A percentile compares a stretch with the other conserved stretches of the same genome.
These are phyloP conservation scores for Talaromyces liani DNA, from an alignment of 495 filamentous ascomycete genomes.

Conservation along the genomic window DNA sequence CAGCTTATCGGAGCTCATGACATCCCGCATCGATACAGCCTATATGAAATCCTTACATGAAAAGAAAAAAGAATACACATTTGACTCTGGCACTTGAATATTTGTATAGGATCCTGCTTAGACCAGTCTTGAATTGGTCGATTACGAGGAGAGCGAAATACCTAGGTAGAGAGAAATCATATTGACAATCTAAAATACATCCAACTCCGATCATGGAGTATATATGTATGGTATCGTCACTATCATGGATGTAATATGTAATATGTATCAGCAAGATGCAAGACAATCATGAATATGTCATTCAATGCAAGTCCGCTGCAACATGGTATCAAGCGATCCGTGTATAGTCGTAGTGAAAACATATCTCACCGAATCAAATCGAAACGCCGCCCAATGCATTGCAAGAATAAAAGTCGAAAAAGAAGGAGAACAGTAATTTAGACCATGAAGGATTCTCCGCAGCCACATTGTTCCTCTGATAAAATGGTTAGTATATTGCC, in stretches of 20 bases:
- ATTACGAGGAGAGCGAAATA: neutral
- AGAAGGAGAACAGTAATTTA: conserved; percentile 18
- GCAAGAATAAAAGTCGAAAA: conserved; percentile 12
- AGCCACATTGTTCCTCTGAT: conserved; percentile 92
- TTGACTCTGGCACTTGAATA: no score
- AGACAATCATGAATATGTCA: neutral
- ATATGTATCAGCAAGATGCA: neutral
- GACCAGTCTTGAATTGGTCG: neutral
- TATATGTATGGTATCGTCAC: neutral
- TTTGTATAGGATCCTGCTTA: no score
- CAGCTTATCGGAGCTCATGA: neutral
- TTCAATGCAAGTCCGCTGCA: neutral
- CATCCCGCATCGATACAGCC: neutral
- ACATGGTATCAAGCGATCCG: neutral
- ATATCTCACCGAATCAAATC: neutral
- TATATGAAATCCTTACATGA: neutral
- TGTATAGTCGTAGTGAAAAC: neutral
- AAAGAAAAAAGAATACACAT: no score
- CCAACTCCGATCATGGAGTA: neutral
- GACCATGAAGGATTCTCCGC: conserved; percentile 96
- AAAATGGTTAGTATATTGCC: no score
- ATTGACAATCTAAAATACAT: neutral
- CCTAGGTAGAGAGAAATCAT: neutral
- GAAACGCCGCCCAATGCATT: conserved; percentile 41
- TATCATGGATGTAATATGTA: neutral